Percentiles rank a stretch among this genome's conserved stretches.
These are phyloP conservation scores for Teunomyces barrocoloradensis DNA, from an alignment of 805 yeast species.

Conservation along the genomic window DNA sequence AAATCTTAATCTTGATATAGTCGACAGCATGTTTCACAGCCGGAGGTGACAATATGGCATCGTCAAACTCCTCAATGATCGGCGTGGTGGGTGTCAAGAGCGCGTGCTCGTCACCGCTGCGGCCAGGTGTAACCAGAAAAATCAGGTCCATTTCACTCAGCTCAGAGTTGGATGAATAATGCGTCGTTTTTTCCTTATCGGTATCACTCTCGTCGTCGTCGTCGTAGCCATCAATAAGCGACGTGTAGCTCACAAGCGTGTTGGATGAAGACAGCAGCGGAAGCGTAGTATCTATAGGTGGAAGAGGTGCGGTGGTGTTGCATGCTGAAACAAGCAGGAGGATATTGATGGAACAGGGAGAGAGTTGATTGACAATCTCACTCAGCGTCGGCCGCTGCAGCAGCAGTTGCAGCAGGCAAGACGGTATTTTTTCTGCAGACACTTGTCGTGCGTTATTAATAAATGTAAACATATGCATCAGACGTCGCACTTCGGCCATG, in stretches of 20 bases:
- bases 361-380: slow-evolving; percentile 6
- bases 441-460: slow-evolving; percentile 8
- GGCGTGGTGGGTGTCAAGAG: slow-evolving; percentile 13
- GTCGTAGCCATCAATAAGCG: slow-evolving; percentile 31
- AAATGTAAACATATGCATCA: slow-evolving; percentile 8
- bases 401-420: background rate
- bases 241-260: slow-evolving; percentile 24
- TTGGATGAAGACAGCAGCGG: slow-evolving; percentile 10
- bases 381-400: background rate
- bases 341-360: slow-evolving; percentile 10
- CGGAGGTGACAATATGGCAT: background rate
- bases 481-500: slow-evolving; percentile 3
- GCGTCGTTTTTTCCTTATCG: slow-evolving; percentile 5
- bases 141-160: slow-evolving; percentile 12
- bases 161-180: slow-evolving; percentile 9
- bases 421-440: slow-evolving; percentile 9
- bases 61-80: slow-evolving; percentile 13
- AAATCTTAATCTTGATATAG: slow-evolving; percentile 25
- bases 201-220: slow-evolving; percentile 18
- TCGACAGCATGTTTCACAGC: slow-evolving; percentile 4
- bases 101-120: slow-evolving; percentile 1
- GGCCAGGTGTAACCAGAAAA: slow-evolving; percentile 8
- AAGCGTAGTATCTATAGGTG: slow-evolving; percentile 8
- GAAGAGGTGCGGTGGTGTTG: slow-evolving; percentile 14
- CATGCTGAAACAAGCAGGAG: slow-evolving; percentile 14